Conservation (phyloP, 108 stramenopile species). For the Fragilaria radians region DNA sequence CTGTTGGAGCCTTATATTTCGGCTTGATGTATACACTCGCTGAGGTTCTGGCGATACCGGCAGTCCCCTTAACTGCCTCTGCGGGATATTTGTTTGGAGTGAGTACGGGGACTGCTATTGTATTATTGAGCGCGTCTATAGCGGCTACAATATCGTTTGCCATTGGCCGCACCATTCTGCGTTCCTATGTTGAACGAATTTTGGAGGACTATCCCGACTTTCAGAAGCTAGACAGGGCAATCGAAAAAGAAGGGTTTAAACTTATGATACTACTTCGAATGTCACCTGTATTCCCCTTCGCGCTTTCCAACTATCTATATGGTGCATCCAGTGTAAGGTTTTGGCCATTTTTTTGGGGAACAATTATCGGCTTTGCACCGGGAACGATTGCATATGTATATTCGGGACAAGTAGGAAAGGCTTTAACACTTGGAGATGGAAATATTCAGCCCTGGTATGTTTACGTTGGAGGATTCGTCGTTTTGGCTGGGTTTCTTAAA, state of each 20-base stretch:
- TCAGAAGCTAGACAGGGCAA: constrained; percentile 69
- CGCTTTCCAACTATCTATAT: constrained; percentile 85
- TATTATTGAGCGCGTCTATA: constrained; percentile 57
- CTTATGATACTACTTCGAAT: constrained; percentile 80
- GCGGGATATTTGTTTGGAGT: constrained; percentile 86
- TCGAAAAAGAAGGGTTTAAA: constrained; percentile 85
- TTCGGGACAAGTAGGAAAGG: constrained; percentile 63
- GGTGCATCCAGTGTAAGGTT: constrained; percentile 76
- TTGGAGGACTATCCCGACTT: constrained; percentile 64
- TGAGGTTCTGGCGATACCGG: constrained; percentile 81
- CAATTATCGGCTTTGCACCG: constrained; percentile 70
- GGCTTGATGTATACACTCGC: constrained; percentile 53
- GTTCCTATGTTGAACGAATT: constrained; percentile 56
- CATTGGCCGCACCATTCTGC: constrained; percentile 70
- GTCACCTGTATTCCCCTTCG: constrained; percentile 88
- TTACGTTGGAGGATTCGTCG: constrained; percentile 47
- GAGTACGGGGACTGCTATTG: constrained; percentile 63
- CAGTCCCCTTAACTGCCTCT: constrained; percentile 73
- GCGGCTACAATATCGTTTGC: constrained; percentile 68
- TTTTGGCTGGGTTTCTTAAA: constrained; percentile 44
- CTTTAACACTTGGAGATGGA: constrained; percentile 28
- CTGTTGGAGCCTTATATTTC: constrained; percentile 26
- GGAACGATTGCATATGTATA: constrained; percentile 81
- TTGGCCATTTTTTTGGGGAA: constrained; percentile 56
- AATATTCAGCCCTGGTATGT: constrained; percentile 63